Percentiles rank a stretch among this genome's conserved stretches.
Conservation (phyloP, 1,139 yeast species). For the Entelexis sorbosivorans region DNA sequence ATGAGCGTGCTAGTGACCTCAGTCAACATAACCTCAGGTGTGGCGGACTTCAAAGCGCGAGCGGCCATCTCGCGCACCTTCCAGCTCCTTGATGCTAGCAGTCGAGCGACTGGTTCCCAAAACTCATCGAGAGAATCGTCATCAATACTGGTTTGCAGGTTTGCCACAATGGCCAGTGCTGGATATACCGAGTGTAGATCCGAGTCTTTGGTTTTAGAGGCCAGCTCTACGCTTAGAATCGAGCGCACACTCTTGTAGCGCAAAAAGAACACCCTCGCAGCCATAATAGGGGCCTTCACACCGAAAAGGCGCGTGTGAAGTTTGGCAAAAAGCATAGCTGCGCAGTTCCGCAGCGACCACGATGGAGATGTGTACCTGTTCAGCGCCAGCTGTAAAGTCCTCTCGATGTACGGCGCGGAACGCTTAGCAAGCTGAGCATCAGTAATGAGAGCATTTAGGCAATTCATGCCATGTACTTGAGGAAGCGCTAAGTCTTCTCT, state of each 20-base stretch:
- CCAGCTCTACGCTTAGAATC: slow-evolving; percentile 37
- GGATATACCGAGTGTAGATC: slow-evolving; percentile 56
- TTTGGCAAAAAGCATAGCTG: slow-evolving; percentile 84
- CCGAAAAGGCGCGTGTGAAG: slow-evolving; percentile 73
- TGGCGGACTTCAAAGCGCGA: slow-evolving; percentile 47
- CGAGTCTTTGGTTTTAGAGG: slow-evolving; percentile 9
- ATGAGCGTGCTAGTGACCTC: slow-evolving; percentile 7
- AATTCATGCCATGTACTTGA: slow-evolving; percentile 88
- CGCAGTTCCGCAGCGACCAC: slow-evolving; percentile 87
- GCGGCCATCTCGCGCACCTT: slow-evolving; percentile 82
- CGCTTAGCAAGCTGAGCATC: slow-evolving; percentile 53
- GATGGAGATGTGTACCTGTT: slow-evolving; percentile 49
- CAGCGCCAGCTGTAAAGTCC: slow-evolving; percentile 51
- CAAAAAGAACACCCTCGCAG: slow-evolving; percentile 59
- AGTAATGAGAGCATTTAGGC: slow-evolving; percentile 59
- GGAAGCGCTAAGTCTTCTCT: slow-evolving; percentile 61
- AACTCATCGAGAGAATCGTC: slow-evolving; percentile 42
- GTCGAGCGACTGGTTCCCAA: slow-evolving; percentile 36
- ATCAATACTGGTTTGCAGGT: slow-evolving; percentile 50
- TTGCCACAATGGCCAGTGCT: slow-evolving; percentile 56
- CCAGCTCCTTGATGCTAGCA: slow-evolving; percentile 53
- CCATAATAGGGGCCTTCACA: slow-evolving; percentile 34
- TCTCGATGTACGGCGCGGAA: slow-evolving; percentile 45
- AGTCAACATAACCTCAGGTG: neutral
- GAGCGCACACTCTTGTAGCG: slow-evolving; percentile 45